Evolutionary conservation across 2,329 filamentous ascomycete genomes (phyloP), one percentile per base, ranked within the genome.

Genomic region (Colletotrichum orchidophilum): DNA sequence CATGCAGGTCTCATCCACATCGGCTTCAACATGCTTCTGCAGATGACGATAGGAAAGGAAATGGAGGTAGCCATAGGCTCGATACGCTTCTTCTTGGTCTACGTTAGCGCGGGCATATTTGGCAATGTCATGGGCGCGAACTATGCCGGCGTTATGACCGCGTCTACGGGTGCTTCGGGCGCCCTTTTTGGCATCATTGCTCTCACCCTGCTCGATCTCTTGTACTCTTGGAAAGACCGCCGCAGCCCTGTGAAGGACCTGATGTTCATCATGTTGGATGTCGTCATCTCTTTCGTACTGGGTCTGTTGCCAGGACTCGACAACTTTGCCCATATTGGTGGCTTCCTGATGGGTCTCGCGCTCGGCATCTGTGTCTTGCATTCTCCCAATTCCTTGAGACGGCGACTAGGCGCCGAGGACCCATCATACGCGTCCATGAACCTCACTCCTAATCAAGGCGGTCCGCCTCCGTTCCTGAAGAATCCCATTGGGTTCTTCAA

Each of bases 301-400:
- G 96, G 96, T 39, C 87, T 99, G 4, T 87, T 99, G 1, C 96
- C 96, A 0, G 96, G 95, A 9, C 83, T 99, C 57, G 96, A 99
- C 85, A 99, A 99, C 81, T 99, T 98, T 81, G 94, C 94, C 18
- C 96, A 99, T 76, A 98, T 99, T 73, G 96, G 96, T 65, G 96
- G 96, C 2, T 98, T 98, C 80, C 83, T 97, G 61, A 97, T 97
- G 91, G 96, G 96, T 1, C 83, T 99, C 7, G 92, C 92, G 0
- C 88, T 98, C 1, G 96, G 96, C 13, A 87, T 98, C 62, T 97
- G 92, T 73, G 87, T 99, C 31, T 86, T 99, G 72, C 95, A 96
- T 78, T 98, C 95, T 3, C 96, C 96, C 2, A 93, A 95, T 74
- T 87, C 91, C 1, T 86, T 98, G 24, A 90, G 95, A 39, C 87